Evolutionary conservation across 2,329 filamentous ascomycete species (phyloP), one percentile per base, ranked within the genome.

Genomic region (Aspergillus texensis): DNA sequence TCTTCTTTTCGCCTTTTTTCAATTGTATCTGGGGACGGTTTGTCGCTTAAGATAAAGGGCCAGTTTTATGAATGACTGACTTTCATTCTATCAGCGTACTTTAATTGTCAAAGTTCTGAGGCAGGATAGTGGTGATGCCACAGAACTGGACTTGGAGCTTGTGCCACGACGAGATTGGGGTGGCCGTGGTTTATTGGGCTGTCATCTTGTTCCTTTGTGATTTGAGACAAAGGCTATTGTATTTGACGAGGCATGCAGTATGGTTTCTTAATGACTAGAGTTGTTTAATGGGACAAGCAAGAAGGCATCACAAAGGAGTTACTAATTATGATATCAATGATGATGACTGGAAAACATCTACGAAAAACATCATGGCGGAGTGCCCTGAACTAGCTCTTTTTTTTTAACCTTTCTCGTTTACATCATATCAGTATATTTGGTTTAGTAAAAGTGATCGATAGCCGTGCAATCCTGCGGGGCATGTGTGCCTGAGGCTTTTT

Each of bases 101-200:
- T 86, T 96, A 48, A 80, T 89, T 19, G 91, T 96, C 61, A 91
- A 88, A 73, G 82, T 89, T 54, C 85, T 82, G 57, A 85, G 87
- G 60, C 80, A 81, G 65, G 60, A 79, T 74, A 68, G 78, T 77
- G 72, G 86, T 8, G 67, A 74, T 43, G 76, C 74, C 24, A 76
- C 79, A 58, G 79, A 93, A 68, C 77, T 95, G 62, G 85, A 88
- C 62, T 79, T 97, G 71, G 88, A 86, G 67, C 80, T 99, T 67
- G 92, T 84, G 55, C 94, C 94, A 59, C 86, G 88, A 70, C 86
- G 88, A 52, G 85, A 94, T 74, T 99, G 95, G 94, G 94, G 94
- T 69, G 95, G 95, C 34, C 85, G 93, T 77, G 95, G 94, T 14
- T 81, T 96, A 76, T 81, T 99, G 71, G 94, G 94, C 60, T 99